Evolutionary conservation across 1,139 yeast genomes (phyloP).

Genomic region (Pichia norvegensis): DNA sequence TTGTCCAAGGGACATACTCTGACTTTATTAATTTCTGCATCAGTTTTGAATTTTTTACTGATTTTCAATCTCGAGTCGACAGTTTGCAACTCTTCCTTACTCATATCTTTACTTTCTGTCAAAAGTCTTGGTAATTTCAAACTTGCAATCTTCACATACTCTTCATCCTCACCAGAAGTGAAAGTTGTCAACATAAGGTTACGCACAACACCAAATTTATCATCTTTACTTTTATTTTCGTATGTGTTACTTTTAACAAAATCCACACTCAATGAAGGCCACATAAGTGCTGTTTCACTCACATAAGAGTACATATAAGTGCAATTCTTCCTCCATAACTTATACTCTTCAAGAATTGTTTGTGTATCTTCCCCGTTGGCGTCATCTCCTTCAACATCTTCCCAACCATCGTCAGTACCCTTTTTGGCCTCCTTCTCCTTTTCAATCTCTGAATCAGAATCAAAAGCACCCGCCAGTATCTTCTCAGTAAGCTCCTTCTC

Average conservation of each 20-base stretch:
- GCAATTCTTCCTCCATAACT: conserved; percentile 72
- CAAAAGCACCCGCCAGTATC: conserved; percentile 1
- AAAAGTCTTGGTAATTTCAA: conserved; percentile 55
- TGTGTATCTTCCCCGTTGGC: conserved; percentile 29
- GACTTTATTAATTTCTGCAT: conserved; percentile 57
- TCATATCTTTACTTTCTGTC: conserved; percentile 23
- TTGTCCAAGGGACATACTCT: conserved; percentile 73
- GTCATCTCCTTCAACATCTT: conserved; percentile 1
- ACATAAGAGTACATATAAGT: conserved; percentile 76
- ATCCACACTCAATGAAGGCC: conserved; percentile 77
- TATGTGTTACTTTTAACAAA: conserved; percentile 52
- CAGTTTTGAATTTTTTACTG: conserved; percentile 45
- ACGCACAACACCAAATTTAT: conserved; percentile 18
- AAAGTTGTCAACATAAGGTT: conserved; percentile 72
- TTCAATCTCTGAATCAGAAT: background rate
- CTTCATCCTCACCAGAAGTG: conserved; percentile 71
- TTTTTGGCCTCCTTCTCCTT: no score
- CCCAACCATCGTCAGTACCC: background rate
- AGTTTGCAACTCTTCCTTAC: conserved; percentile 28
- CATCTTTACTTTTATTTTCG: conserved; percentile 23
- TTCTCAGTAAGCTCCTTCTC: background rate
- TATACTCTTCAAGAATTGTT: conserved; percentile 60
- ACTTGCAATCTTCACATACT: conserved; percentile 69
- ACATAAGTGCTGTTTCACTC: conserved; percentile 66
- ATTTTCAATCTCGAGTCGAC: conserved; percentile 51